Conservation (phyloP, 2,329 filamentous ascomycete species). For the Exophiala oligosperma region DNA sequence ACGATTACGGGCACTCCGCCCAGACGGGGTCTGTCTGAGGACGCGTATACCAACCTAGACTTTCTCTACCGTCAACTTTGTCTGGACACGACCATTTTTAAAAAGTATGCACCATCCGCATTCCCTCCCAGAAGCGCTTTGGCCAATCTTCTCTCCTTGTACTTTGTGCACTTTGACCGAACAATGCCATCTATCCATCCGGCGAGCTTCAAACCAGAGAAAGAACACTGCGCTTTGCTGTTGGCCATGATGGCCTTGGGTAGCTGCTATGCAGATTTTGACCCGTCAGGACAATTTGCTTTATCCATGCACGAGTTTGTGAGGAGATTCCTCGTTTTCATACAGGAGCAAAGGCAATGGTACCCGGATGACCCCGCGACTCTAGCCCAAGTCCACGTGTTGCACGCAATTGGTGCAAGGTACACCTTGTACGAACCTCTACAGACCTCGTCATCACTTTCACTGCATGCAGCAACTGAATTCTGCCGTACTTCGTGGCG, state of each 20-base stretch:
- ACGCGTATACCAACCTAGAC: slow-evolving; percentile 1
- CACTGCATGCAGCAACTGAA: slow-evolving; percentile 21
- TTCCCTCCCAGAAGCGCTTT: slow-evolving; percentile 10
- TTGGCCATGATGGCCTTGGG: slow-evolving; percentile 43
- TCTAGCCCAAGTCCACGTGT: slow-evolving; percentile 28
- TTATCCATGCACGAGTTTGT: slow-evolving; percentile 43
- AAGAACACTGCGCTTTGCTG: slow-evolving; percentile 40
- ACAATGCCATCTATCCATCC: slow-evolving; percentile 37
- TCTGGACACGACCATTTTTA: not conserved
- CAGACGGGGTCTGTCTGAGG: not conserved
- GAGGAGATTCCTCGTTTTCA: slow-evolving; percentile 37
- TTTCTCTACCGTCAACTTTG: slow-evolving; percentile 1
- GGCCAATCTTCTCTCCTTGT: slow-evolving; percentile 9
- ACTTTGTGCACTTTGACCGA: slow-evolving; percentile 12
- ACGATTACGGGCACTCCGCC: not conserved
- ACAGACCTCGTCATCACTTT: slow-evolving; percentile 7
- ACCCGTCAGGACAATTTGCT: slow-evolving; percentile 33
- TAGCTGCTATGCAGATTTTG: slow-evolving; percentile 35
- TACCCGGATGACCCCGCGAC: not conserved
- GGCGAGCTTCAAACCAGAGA: slow-evolving; percentile 37
- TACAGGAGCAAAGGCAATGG: slow-evolving; percentile 34
- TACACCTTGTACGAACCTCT: slow-evolving; percentile 28
- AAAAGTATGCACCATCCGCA: not conserved
- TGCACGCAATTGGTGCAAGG: slow-evolving; percentile 29
- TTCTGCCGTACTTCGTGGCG: slow-evolving; percentile 8